These are phyloP conservation scores for Backusella circina DNA, from an alignment of 192 early-diverging fungal genomes.

Conservation along the genomic window DNA sequence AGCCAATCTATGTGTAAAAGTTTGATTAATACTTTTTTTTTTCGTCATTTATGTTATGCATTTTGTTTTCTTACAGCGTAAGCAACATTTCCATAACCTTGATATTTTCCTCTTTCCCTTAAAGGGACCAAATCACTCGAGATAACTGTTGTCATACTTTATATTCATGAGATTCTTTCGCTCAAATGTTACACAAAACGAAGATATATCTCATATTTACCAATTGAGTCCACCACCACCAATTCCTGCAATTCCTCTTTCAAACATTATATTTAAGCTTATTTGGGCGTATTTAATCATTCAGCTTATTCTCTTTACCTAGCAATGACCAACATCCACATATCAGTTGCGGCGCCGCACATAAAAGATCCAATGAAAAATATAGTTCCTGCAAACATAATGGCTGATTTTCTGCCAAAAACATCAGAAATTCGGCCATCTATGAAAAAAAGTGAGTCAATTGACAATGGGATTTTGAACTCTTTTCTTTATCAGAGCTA, in stretches of 20 bases:
- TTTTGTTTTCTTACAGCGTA: constrained; percentile 17
- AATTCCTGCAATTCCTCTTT: constrained; percentile 73
- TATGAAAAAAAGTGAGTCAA: neutral
- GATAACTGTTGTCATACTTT: constrained; percentile 62
- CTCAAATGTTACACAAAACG: neutral
- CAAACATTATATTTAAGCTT: too few species aligned
- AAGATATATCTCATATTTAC: neutral
- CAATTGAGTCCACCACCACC: constrained; percentile 60
- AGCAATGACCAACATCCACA: constrained; percentile 53
- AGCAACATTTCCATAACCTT: constrained; percentile 28
- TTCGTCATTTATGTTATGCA: neutral
- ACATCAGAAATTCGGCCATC: constrained; percentile 70
- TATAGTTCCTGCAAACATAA: constrained; percentile 53
- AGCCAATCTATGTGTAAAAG: constrained; percentile 25
- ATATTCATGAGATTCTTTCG: neutral
- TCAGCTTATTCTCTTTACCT: constrained; percentile 20
- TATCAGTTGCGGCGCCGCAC: constrained; percentile 55
- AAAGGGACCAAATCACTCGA: constrained; percentile 69
- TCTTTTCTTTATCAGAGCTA: neutral
- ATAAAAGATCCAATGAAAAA: constrained; percentile 68
- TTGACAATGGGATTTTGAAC: neutral
- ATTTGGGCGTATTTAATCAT: too few species aligned
- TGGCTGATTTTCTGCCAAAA: constrained; percentile 66
- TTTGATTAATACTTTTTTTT: neutral
- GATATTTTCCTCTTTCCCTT: constrained; percentile 65